These are phyloP conservation scores for Hemileccinum rubropunctum DNA, from an alignment of 768 basidiomycete genomes.

Conservation along the genomic window DNA sequence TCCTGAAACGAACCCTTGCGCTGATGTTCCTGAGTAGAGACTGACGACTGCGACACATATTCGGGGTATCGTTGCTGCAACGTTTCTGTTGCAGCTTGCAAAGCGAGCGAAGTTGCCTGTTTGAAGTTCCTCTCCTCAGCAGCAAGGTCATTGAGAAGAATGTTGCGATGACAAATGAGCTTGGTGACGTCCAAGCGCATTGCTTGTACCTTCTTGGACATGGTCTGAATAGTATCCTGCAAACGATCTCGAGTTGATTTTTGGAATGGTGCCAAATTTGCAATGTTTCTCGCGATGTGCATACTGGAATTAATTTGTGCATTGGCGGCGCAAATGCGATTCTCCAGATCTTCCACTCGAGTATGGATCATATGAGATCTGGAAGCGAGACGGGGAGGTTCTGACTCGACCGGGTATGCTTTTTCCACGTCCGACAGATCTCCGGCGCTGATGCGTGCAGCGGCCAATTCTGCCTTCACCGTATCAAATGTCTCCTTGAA, in stretches of 20 bases:
- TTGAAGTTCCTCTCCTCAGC: constrained; percentile 68
- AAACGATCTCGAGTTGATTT: constrained; percentile 79
- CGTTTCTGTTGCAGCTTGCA: constrained; percentile 69
- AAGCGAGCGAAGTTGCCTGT: constrained; percentile 63
- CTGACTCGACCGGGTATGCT: constrained; percentile 20
- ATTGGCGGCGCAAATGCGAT: constrained; percentile 50
- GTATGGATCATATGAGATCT: constrained; percentile 56
- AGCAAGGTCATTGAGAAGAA: constrained; percentile 72
- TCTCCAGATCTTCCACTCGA: constrained; percentile 65
- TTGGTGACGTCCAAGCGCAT: constrained; percentile 72
- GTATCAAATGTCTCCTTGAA: constrained; percentile 82
- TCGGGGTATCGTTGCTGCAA: constrained; percentile 46
- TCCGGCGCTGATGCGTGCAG: constrained; percentile 38
- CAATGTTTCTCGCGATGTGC: constrained; percentile 76
- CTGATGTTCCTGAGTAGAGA: constrained; percentile 31
- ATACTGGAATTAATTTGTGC: constrained; percentile 64
- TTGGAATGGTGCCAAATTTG: constrained; percentile 85
- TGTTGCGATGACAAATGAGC: constrained; percentile 69
- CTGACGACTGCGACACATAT: constrained; percentile 31
- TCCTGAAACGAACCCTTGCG: constrained; percentile 12
- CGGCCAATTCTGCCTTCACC: constrained; percentile 81
- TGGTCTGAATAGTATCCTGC: constrained; percentile 51
- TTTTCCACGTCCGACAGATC: constrained; percentile 20
- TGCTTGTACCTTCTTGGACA: constrained; percentile 63
- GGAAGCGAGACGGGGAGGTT: constrained; percentile 32